phyloP scores from a whole-genome alignment of 2,329 filamentous ascomycete species.

The Claviceps arundinis region DNA sequence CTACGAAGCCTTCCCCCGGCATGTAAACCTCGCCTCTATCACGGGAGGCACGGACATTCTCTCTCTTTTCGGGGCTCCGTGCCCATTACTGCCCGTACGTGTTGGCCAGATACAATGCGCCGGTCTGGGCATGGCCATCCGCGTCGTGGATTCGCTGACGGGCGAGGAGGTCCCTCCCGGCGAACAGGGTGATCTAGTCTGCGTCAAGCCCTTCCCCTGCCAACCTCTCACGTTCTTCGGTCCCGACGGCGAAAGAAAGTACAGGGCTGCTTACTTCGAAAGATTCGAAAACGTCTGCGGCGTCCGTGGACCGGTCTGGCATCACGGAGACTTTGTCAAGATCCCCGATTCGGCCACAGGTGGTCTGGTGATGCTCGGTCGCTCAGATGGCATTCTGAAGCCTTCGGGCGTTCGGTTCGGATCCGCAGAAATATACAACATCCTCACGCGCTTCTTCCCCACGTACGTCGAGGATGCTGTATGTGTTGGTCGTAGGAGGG shows the following conservation, averaged over 20 bases:
- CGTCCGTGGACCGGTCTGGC: slow-evolving; percentile 50
- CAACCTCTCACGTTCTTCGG: slow-evolving; percentile 89
- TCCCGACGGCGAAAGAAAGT: slow-evolving; percentile 49
- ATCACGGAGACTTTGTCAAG: slow-evolving; percentile 84
- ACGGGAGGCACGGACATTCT: slow-evolving; percentile 96
- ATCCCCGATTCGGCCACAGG: slow-evolving; percentile 54
- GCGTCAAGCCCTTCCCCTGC: slow-evolving; percentile 73
- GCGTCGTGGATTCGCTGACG: slow-evolving; percentile 42
- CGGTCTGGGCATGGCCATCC: slow-evolving; percentile 67
- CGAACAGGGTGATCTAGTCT: slow-evolving; percentile 78
- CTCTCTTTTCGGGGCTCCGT: slow-evolving; percentile 81
- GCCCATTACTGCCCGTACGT: slow-evolving; percentile 59
- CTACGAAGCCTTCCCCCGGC: slow-evolving; percentile 65
- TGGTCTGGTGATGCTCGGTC: slow-evolving; percentile 78
- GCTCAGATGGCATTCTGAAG: slow-evolving; percentile 87
- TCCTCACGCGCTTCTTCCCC: slow-evolving; percentile 74
- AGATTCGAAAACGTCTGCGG: slow-evolving; percentile 45
- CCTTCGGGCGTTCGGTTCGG: slow-evolving; percentile 86
- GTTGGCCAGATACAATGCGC: slow-evolving; percentile 65
- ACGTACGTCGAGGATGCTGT: slow-evolving; percentile 70
- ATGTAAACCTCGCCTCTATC: slow-evolving; percentile 82
- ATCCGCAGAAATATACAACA: slow-evolving; percentile 89
- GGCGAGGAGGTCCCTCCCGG: slow-evolving; percentile 43
- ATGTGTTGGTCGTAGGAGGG: slow-evolving; percentile 66
- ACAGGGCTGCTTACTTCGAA: slow-evolving; percentile 77